Conservation (phyloP, 1,284 basidiomycete genomes). For the Anthracocystis setariae region DNA sequence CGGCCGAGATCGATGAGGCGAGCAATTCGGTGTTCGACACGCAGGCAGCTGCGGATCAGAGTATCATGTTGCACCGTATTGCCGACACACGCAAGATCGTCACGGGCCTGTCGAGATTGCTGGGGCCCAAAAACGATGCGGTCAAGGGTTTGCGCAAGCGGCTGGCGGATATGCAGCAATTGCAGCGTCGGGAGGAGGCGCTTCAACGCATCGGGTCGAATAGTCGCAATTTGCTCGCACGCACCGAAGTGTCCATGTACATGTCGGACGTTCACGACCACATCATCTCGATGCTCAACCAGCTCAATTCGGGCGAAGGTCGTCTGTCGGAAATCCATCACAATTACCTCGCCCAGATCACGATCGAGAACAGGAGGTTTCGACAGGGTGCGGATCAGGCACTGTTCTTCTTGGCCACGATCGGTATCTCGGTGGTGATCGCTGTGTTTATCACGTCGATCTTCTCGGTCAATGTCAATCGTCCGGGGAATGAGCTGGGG, state of each 20-base stretch:
- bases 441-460: constrained; percentile 52
- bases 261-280: constrained; percentile 95
- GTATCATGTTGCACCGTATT: constrained; percentile 76
- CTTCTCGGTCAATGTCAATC: constrained; percentile 71
- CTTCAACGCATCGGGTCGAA: constrained; percentile 35
- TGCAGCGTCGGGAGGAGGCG: constrained; percentile 38
- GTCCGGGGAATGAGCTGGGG: constrained; percentile 69
- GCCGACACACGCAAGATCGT: constrained; percentile 82
- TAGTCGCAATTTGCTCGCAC: constrained; percentile 33
- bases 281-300: constrained; percentile 85
- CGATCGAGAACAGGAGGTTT: constrained; percentile 72
- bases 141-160: constrained; percentile 83
- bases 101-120: constrained; percentile 80
- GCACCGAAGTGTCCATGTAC: constrained; percentile 73
- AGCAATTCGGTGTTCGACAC: constrained; percentile 51
- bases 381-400: constrained; percentile 43
- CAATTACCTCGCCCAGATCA: constrained; percentile 82
- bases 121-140: constrained; percentile 85
- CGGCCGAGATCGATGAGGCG: constrained; percentile 49
- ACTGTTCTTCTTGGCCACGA: constrained; percentile 71
- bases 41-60: constrained; percentile 61
- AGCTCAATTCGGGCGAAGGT: constrained; percentile 87
- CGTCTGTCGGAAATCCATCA: constrained; percentile 88
- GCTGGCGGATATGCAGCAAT: constrained; percentile 69
- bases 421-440: constrained; percentile 76